Evolutionary conservation across 129 eudicot species (phyloP).

Genomic region (Flaveria linearis): DNA sequence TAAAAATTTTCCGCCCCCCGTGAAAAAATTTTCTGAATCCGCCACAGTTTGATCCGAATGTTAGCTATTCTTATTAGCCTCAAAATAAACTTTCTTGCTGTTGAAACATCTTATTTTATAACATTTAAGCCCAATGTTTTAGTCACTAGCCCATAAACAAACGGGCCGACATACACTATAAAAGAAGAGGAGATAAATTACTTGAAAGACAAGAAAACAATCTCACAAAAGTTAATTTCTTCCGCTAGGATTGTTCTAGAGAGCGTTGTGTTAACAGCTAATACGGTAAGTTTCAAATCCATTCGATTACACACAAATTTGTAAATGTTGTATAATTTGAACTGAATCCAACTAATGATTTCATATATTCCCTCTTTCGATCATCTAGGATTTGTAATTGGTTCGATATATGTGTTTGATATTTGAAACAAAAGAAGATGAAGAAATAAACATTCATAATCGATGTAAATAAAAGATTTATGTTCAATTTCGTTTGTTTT

Average conservation of each 20-base stretch:
- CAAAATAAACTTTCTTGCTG: too few species aligned
- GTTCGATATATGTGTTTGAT: not conserved
- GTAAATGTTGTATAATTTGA: not conserved
- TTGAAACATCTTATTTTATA: too few species aligned
- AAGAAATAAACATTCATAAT: not conserved
- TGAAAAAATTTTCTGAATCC: too few species aligned
- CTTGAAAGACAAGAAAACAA: not conserved
- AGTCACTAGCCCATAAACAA: not conserved
- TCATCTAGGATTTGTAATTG: slow-evolving; percentile 1
- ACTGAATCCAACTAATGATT: not conserved
- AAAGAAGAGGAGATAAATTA: not conserved
- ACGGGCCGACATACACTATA: not conserved
- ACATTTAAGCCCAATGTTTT: not conserved
- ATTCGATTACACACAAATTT: not conserved
- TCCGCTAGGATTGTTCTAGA: not conserved
- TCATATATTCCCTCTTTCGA: not conserved
- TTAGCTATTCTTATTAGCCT: too few species aligned
- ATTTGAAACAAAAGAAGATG: not conserved
- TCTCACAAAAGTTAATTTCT: not conserved
- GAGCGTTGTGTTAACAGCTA: not conserved
- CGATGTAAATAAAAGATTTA: not conserved
- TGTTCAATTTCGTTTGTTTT: not conserved
- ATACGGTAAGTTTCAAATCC: not conserved
- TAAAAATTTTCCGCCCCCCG: too few species aligned
- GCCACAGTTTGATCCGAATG: too few species aligned